Evolutionary conservation across 2,329 filamentous ascomycete species (phyloP).

Genomic region (Fusarium luffae): DNA sequence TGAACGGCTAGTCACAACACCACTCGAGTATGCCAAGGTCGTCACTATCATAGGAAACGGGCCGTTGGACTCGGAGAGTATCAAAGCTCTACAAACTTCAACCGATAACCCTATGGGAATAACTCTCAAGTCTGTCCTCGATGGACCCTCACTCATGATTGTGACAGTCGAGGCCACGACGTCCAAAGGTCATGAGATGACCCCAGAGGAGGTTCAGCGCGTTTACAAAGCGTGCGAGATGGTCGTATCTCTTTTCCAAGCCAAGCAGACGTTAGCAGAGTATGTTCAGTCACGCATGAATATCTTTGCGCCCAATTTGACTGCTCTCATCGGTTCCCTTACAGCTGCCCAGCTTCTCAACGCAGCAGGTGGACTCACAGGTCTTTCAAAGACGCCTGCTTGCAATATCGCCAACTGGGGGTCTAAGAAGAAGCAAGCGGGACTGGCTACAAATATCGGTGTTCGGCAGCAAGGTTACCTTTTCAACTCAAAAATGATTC

Average conservation of each 20-base stretch:
- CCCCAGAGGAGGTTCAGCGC: conserved; percentile 76
- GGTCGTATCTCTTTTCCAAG: conserved; percentile 85
- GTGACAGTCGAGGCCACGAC: conserved; percentile 95
- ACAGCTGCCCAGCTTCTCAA: conserved; percentile 98
- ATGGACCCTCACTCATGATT: conserved; percentile 92
- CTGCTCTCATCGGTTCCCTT: conserved; percentile 87
- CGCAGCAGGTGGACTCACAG: conserved; percentile 87
- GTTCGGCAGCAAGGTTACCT: conserved; percentile 93
- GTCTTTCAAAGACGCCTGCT: conserved; percentile 89
- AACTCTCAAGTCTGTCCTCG: conserved; percentile 82
- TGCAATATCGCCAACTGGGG: conserved; percentile 94
- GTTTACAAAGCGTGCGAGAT: conserved; percentile 86
- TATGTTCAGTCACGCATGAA: conserved; percentile 98
- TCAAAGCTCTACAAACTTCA: conserved; percentile 81
- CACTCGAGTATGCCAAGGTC: conserved; percentile 94
- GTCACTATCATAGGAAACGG: conserved; percentile 94
- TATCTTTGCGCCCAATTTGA: conserved; percentile 93
- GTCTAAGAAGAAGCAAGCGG: conserved; percentile 85
- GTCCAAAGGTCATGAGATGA: conserved; percentile 82
- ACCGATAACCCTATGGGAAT: conserved; percentile 81
- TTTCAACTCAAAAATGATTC: conserved; percentile 90
- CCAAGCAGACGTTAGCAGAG: conserved; percentile 87
- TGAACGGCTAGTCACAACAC: conserved; percentile 88
- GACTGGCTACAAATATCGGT: conserved; percentile 91
- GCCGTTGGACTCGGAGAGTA: conserved; percentile 81